Evolutionary conservation across 768 basidiomycete genomes (phyloP).

Genomic region (Kwoniella mangroviensis): DNA sequence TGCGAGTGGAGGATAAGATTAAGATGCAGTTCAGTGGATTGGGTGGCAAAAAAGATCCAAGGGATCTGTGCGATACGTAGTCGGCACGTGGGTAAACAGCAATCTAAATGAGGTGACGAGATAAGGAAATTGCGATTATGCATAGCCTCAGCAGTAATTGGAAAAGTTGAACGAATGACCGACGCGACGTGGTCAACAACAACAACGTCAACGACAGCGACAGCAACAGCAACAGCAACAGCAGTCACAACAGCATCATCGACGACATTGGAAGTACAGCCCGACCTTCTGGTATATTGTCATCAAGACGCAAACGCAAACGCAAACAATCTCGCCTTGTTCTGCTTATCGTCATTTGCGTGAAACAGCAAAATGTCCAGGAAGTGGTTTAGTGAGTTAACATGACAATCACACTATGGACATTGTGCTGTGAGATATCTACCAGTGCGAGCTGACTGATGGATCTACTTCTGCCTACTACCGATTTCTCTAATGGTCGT

Average conservation of each 20-base stretch:
- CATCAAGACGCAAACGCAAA: no score
- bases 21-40: not conserved
- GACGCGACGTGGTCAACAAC: slow-evolving; percentile 18
- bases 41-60: slow-evolving; percentile 10
- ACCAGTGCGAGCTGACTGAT: no score
- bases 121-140: not conserved
- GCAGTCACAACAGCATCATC: not conserved
- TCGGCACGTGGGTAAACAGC: no score
- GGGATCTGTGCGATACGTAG: slow-evolving; percentile 10
- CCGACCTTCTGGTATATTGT: no score
- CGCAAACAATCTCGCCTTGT: no score
- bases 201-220: not conserved
- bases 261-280: not conserved
- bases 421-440: no score
- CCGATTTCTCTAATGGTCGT: no score
- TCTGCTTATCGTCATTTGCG: no score
- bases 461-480: no score
- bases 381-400: slow-evolving; percentile 45
- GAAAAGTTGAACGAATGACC: not conserved
- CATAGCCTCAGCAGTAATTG: not conserved
- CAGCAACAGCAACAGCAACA: not conserved
- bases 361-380: slow-evolving; percentile 28
- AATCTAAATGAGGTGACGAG: no score
- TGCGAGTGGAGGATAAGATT: not conserved
- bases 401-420: not conserved